Evolutionary conservation across 192 early-diverging fungal genomes (phyloP).

Genomic region (Dimargaris xerosporica): DNA sequence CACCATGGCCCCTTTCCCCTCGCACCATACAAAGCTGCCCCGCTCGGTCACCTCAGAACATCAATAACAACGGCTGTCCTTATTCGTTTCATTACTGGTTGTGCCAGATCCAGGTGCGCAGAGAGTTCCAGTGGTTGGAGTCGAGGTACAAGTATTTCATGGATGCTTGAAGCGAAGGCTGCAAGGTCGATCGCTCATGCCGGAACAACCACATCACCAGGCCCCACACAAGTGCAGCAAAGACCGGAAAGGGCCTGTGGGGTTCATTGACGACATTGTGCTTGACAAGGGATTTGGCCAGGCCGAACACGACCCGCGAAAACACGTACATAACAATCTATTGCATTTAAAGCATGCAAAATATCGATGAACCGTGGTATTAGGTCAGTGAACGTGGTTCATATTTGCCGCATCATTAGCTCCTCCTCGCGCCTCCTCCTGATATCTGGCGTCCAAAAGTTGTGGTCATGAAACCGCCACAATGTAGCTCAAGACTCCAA

Average conservation of each 20-base stretch:
- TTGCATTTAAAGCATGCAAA: no score
- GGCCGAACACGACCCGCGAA: conserved; percentile 74
- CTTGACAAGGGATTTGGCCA: conserved; percentile 69
- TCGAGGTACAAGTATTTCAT: conserved; percentile 95
- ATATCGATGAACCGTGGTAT: no score
- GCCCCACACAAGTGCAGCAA: conserved; percentile 91
- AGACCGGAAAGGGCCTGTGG: conserved; percentile 66
- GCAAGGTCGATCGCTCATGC: conserved; percentile 71
- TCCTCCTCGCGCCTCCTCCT: no score
- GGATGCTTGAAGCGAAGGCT: conserved; percentile 78
- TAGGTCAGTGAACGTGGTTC: no score
- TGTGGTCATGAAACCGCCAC: no score
- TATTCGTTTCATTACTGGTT: conserved; percentile 56
- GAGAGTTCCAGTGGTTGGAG: conserved; percentile 60
- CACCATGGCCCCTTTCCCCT: no score
- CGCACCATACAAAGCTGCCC: no score
- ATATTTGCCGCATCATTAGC: no score
- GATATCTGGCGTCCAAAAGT: no score
- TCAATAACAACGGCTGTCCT: no score
- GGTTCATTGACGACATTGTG: conserved; percentile 55
- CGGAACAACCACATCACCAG: conserved; percentile 91
- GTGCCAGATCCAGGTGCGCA: conserved; percentile 65
- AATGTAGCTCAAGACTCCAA: no score
- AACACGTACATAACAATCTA: conserved; percentile 91
- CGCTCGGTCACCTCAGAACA: no score